Base-by-base conservation (phyloP, 2,329 filamentous ascomycete species). In the Cadophora luteo-olivacea region DNA sequence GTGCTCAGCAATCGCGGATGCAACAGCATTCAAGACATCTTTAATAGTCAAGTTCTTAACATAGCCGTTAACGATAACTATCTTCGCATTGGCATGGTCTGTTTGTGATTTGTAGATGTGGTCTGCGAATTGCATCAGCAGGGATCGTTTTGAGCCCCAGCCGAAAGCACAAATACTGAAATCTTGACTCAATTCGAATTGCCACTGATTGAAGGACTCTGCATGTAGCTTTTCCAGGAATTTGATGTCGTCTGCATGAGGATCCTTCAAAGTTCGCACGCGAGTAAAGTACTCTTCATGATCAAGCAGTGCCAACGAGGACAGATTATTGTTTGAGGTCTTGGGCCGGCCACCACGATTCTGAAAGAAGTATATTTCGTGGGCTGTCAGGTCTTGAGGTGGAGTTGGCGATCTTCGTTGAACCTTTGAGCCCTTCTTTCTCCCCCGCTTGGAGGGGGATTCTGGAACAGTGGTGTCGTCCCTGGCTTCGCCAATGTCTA, bases 91-190 rank as follows among this genome's bases (percentile, higher is more conserved):
- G 72, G 71, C 24, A 69, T 77, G 64, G 72, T 77, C 68, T 72
- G 73, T 22, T 76, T 71, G 73, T 77, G 70, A 68, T 11, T 84
- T 80, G 75, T 92, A 87, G 16, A 92, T 76, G 78, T 92, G 87
- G 66, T 88, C 86, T 0, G 93, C 94, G 78, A 97, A 97, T 54
- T 87, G 84, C 69, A 90, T 88, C 11, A 95, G 83, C 0, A 98
- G 86, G 3, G 84, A 81, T 41, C 92, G 86, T 80, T 99, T 99
- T 2, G 94, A 97, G 0, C 96, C 96, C 78, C 93, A 97, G 36
- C 96, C 96, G 78, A 97, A 97, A 0, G 97, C 82, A 77, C 96
- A 97, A 63, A 98, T 84, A 75, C 92, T 94, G 83, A 97, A 98
- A 25, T 90, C 89, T 78, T 97, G 89, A 5, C 89, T 85, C 19